Percentiles rank a stretch among this genome's conserved stretches.
Conservation (phyloP, 306 rosid species). For the Malus sieversii region DNA sequence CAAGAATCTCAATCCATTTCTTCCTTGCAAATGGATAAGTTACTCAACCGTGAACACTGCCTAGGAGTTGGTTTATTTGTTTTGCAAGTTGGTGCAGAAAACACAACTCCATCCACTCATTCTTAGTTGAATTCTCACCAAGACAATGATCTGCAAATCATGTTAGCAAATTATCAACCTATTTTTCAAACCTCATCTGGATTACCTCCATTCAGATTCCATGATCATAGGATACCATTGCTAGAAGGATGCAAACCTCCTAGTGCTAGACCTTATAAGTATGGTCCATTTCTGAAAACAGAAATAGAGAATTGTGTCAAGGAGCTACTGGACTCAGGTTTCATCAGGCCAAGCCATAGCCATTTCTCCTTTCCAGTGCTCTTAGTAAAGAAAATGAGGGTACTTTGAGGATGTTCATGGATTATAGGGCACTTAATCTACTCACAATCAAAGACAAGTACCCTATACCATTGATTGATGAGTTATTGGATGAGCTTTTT, state of each 20-base stretch:
- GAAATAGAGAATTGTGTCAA: neutral
- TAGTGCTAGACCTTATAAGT: neutral
- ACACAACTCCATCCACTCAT: accelerated
- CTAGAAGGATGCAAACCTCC: neutral
- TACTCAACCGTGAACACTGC: too few relatives aligned
- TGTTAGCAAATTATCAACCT: neutral
- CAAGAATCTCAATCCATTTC: too few relatives aligned
- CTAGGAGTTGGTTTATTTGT: neutral
- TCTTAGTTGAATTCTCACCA: too few relatives aligned
- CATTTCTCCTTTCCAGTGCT: accelerated
- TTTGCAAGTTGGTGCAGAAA: neutral
- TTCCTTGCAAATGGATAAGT: too few relatives aligned
- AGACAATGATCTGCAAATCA: too few relatives aligned
- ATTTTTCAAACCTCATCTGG: neutral
- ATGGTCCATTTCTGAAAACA: neutral
- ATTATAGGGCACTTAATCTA: neutral
- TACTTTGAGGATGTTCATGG: too few relatives aligned
- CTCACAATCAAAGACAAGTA: neutral
- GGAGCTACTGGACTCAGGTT: neutral
- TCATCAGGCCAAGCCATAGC: neutral
- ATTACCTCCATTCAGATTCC: neutral
- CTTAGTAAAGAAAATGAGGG: neutral
- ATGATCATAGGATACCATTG: neutral
- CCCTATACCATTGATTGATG: neutral
- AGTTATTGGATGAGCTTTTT: neutral